phyloP scores from a whole-genome alignment of 1,284 basidiomycete species.

The Ceratobasidium theobromae region DNA sequence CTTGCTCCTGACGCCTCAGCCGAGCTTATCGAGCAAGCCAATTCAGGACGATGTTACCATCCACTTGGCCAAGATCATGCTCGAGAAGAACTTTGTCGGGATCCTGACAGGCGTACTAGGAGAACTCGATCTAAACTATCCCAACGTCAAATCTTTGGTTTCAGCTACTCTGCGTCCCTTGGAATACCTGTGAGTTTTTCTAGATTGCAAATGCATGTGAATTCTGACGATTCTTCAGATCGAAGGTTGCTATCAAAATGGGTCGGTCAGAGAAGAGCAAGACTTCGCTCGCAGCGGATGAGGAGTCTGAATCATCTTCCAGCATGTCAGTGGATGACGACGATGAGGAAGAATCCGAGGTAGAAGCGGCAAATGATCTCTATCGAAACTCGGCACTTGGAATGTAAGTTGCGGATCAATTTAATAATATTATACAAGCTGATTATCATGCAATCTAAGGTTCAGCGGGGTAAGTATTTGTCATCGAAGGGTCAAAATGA shows the following conservation, averaged over 20 bases:
- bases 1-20: conserved; percentile 70
- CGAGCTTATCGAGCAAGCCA: conserved; percentile 37
- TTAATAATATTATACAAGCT: neutral
- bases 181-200: conserved; percentile 74
- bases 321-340: conserved; percentile 47
- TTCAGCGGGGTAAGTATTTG: conserved; percentile 65
- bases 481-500: neutral
- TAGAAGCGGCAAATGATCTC: conserved; percentile 87
- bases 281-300: conserved; percentile 52
- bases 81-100: conserved; percentile 96
- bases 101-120: conserved; percentile 86
- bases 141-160: conserved; percentile 83
- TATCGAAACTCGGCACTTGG: conserved; percentile 97
- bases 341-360: conserved; percentile 60
- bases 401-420: conserved; percentile 61
- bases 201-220: neutral
- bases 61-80: conserved; percentile 96
- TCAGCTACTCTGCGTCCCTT: conserved; percentile 85
- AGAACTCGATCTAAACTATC: conserved; percentile 95
- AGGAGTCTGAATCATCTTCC: conserved; percentile 49
- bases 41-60: conserved; percentile 78
- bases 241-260: conserved; percentile 97
- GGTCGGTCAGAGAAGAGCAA: conserved; percentile 78
- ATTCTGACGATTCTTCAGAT: conserved; percentile 51
- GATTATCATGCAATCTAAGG: conserved; percentile 45